Evolutionary conservation across 805 yeast species (phyloP), one percentile per base, ranked within the genome.

Genomic region (Ogataea ramenticola): DNA sequence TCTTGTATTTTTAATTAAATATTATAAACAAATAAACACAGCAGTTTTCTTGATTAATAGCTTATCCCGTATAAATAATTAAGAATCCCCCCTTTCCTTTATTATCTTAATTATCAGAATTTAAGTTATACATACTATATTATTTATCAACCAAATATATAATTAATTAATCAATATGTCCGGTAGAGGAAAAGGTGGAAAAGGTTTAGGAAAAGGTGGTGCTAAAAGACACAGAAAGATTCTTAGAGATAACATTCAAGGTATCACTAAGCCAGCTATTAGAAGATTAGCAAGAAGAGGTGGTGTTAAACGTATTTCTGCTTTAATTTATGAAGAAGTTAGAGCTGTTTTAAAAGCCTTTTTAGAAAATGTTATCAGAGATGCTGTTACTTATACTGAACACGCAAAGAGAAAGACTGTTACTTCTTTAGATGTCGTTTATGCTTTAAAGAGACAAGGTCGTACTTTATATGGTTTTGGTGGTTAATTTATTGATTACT

Each of bases 251-350:
- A 93, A 91, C 91, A 91, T 93, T 60, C 97, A 90, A 77, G 99
- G 99, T 80, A 91, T 91, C 70, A 91, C 99, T 53, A 91, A 91
- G 82, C 99, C 99, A 68, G 99, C 99, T 67, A 91, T 91, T 68
- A 89, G 99, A 80, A 91, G 99, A 87, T 85, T 91, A 65, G 99
- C 99, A 43, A 91, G 99, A 84, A 89, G 99, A 87, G 99, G 99
- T 78, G 99, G 99, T 90, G 99, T 91, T 68, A 91, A 91, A 85
- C 96, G 99, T 86, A 91, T 91, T 65, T 91, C 98, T 53, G 98
- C 96, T 71, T 78, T 90, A 68, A 91, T 91, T 71, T 91, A 91
- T 79, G 99, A 91, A 76, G 97, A 91, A 78, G 96, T 93, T 66
- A 89, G 99, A 80, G 90, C 85, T 59, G 97, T 93, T 58, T 79